A percentile compares a stretch with the other conserved stretches of the same genome.
Conservation (phyloP, 1,139 yeast species). For the Pichia sp. region DNA sequence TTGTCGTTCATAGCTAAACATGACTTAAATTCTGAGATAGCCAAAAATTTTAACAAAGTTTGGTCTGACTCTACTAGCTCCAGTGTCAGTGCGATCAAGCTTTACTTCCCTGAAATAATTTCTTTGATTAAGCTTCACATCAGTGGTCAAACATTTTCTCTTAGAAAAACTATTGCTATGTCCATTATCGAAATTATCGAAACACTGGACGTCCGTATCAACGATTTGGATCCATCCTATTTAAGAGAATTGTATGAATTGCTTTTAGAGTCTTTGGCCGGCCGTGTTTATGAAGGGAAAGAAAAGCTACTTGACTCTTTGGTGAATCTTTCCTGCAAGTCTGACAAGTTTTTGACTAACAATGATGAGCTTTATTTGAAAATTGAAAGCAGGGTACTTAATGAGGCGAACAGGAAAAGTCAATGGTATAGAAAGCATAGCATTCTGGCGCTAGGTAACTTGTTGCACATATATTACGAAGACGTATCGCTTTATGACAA, state of each 20-base stretch:
- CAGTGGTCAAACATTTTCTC: slow-evolving; percentile 54
- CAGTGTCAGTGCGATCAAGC: slow-evolving; percentile 62
- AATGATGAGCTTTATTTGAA: slow-evolving; percentile 33
- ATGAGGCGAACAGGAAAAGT: slow-evolving; percentile 68
- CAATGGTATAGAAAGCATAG: slow-evolving; percentile 56
- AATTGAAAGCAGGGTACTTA: slow-evolving; percentile 43
- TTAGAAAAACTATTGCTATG: slow-evolving; percentile 68
- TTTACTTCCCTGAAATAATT: slow-evolving; percentile 71
- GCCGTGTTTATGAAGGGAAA: slow-evolving; percentile 88
- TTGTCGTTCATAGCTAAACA: slow-evolving; percentile 74
- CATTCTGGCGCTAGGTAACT: slow-evolving; percentile 48
- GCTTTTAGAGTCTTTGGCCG: slow-evolving; percentile 61
- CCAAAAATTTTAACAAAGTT: slow-evolving; percentile 51
- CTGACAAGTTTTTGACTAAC: slow-evolving; percentile 33
- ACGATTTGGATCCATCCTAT: slow-evolving; percentile 32
- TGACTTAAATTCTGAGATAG: slow-evolving; percentile 50
- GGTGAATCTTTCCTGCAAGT: slow-evolving; percentile 51
- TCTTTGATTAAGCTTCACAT: slow-evolving; percentile 47
- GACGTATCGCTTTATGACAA: slow-evolving; percentile 35
- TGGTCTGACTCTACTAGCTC: slow-evolving; percentile 83
- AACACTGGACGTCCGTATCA: slow-evolving; percentile 29
- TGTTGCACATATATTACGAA: slow-evolving; percentile 42
- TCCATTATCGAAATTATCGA: slow-evolving; percentile 63
- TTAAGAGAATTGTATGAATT: slow-evolving; percentile 45
- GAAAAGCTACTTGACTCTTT: slow-evolving; percentile 70